Evolutionary conservation across 1,139 yeast species (phyloP).

Genomic region (Geotrichum europaeum): DNA sequence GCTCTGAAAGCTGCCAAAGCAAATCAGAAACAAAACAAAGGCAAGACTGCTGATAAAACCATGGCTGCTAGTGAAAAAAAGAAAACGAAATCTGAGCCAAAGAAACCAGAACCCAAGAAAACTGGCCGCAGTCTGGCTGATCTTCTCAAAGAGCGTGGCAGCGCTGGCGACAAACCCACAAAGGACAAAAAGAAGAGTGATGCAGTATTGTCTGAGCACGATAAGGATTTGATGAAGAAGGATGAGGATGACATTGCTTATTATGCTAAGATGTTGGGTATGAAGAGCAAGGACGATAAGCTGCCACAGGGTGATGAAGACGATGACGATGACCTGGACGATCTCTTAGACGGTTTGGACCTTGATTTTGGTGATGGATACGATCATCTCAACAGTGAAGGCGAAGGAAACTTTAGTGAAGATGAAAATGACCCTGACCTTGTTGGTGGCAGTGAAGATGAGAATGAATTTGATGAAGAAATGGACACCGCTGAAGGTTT

Average conservation of each 20-base stretch:
- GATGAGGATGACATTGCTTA: conserved; percentile 78
- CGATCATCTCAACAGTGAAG: conserved; percentile 29
- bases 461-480: conserved; percentile 21
- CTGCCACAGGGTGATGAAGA: conserved; percentile 36
- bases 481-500: conserved; percentile 14
- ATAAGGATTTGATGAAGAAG: conserved; percentile 12
- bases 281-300: conserved; percentile 45
- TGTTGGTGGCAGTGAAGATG: conserved; percentile 15
- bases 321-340: conserved; percentile 67
- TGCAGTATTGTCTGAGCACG: conserved; percentile 12
- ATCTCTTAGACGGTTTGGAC: conserved; percentile 71
- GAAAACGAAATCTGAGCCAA: conserved; percentile 19
- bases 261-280: conserved; percentile 76
- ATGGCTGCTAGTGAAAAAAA: conserved; percentile 36
- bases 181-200: conserved; percentile 12
- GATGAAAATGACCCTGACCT: conserved; percentile 19
- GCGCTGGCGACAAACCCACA: not conserved
- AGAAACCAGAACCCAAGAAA: conserved; percentile 14
- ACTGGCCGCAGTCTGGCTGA: conserved; percentile 16
- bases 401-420: conserved; percentile 23
- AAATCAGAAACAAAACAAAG: conserved; percentile 16
- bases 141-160: conserved; percentile 8
- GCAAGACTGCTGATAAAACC: conserved; percentile 21
- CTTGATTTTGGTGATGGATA: conserved; percentile 44
- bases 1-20: conserved; percentile 40